Conservation (phyloP, 1,139 yeast genomes). For the Suhomyces maxii region DNA sequence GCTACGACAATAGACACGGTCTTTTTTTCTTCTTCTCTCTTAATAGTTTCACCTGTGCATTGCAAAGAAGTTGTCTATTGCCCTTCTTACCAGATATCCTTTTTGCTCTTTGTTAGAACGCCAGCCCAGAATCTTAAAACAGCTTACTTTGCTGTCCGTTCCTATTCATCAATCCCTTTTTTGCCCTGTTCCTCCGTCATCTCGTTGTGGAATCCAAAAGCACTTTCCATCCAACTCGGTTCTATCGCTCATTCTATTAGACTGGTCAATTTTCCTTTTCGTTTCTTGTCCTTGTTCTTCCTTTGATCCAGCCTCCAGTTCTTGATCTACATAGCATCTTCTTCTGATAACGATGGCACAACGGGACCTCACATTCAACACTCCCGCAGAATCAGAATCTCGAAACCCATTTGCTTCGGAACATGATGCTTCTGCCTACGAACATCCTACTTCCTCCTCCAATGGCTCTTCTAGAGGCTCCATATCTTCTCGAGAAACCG, state of each 20-base stretch:
- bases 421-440: conserved; percentile 2
- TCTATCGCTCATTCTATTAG: too few relatives aligned
- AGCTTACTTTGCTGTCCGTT: too few relatives aligned
- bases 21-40: too few relatives aligned
- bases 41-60: too few relatives aligned
- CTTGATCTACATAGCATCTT: neutral
- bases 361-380: conserved; percentile 15
- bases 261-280: neutral
- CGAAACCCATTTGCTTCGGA: conserved; percentile 11
- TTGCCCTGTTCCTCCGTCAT: too few relatives aligned
- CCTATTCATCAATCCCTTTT: too few relatives aligned
- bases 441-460: conserved; percentile 3
- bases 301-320: neutral
- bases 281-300: neutral
- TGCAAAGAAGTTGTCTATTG: too few relatives aligned
- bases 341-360: conserved; percentile 12
- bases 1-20: neutral
- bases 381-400: conserved; percentile 4
- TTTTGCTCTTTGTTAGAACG: too few relatives aligned
- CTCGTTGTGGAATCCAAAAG: too few relatives aligned
- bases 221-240: too few relatives aligned
- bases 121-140: too few relatives aligned
- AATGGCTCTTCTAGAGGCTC: conserved; percentile 7
- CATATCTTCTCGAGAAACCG: conserved; percentile 7
- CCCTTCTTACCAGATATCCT: too few relatives aligned